Percentiles rank a stretch among this genome's conserved stretches.
These are phyloP conservation scores for Fusarium haematococcum DNA, from an alignment of 2,329 filamentous ascomycete genomes.

Conservation along the genomic window DNA sequence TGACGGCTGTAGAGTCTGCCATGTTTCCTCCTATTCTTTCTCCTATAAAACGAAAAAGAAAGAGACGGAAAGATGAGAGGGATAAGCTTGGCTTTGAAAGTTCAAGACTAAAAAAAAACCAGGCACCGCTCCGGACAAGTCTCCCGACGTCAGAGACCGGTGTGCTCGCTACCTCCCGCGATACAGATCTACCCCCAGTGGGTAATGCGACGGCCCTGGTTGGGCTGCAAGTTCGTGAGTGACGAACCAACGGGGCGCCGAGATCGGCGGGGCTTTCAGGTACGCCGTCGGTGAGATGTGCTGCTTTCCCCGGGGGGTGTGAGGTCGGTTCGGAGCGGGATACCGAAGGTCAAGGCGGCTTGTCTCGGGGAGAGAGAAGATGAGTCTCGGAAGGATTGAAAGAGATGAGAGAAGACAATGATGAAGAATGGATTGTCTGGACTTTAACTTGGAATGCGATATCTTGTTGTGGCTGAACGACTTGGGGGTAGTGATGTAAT, in stretches of 20 bases:
- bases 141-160: background rate
- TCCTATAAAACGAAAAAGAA: background rate
- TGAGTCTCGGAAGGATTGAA: background rate
- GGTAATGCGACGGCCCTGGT: slow-evolving; percentile 33
- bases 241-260: slow-evolving; percentile 10
- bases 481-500: background rate
- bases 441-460: background rate
- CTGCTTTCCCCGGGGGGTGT: background rate
- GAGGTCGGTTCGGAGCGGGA: slow-evolving; percentile 17
- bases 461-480: background rate
- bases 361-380: slow-evolving; percentile 6
- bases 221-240: slow-evolving; percentile 5
- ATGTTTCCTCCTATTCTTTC: background rate
- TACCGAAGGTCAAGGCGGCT: slow-evolving; percentile 25
- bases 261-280: slow-evolving; percentile 19
- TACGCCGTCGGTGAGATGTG: background rate
- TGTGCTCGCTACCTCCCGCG: slow-evolving; percentile 3
- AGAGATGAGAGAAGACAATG: background rate
- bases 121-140: background rate
- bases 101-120: slow-evolving; percentile 1
- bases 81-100: background rate
- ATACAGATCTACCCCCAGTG: slow-evolving; percentile 13
- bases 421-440: background rate
- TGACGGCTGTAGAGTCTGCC: background rate
- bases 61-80: background rate